Percentiles rank a stretch among this genome's conserved stretches.
Evolutionary conservation across 2,329 filamentous ascomycete genomes (phyloP).

Genomic region (Coniochaeta prunicola): DNA sequence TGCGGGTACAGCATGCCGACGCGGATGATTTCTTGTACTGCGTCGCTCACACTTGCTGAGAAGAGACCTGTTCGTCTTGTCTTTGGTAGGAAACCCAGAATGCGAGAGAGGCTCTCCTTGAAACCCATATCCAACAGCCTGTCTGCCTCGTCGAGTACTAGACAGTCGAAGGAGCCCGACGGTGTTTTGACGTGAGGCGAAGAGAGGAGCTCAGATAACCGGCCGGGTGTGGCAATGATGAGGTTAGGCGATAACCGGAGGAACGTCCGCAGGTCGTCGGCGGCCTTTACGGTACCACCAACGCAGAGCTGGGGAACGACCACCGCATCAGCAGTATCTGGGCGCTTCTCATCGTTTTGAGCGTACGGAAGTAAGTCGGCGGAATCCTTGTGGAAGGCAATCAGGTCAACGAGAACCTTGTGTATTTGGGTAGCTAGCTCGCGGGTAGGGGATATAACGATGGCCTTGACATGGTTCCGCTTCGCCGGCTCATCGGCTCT

Average conservation of each 20-base stretch:
- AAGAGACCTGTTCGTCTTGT: slow-evolving; percentile 90
- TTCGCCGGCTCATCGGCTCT: slow-evolving; percentile 76
- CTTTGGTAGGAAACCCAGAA: slow-evolving; percentile 78
- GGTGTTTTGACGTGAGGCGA: slow-evolving; percentile 84
- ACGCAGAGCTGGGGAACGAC: slow-evolving; percentile 83
- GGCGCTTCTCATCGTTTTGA: slow-evolving; percentile 48
- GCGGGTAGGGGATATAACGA: slow-evolving; percentile 87
- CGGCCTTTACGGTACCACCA: slow-evolving; percentile 69
- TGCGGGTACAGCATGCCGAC: slow-evolving; percentile 91
- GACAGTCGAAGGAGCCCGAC: slow-evolving; percentile 81
- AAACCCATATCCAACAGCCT: slow-evolving; percentile 89
- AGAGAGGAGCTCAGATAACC: slow-evolving; percentile 78
- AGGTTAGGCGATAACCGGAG: slow-evolving; percentile 80
- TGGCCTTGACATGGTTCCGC: slow-evolving; percentile 82
- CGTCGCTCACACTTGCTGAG: slow-evolving; percentile 92
- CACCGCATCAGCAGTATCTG: slow-evolving; percentile 35
- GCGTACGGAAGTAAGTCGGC: slow-evolving; percentile 54
- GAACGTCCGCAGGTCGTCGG: slow-evolving; percentile 82
- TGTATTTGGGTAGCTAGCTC: slow-evolving; percentile 91
- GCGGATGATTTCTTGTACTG: slow-evolving; percentile 84
- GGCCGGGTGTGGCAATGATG: slow-evolving; percentile 82
- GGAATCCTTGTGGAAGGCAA: slow-evolving; percentile 78
- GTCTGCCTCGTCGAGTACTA: slow-evolving; percentile 93
- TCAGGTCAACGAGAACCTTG: slow-evolving; percentile 65
- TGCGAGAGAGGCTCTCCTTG: slow-evolving; percentile 81